These are phyloP conservation scores for Gymnopus androsaceus DNA, from an alignment of 1,284 basidiomycete species.

Conservation along the genomic window DNA sequence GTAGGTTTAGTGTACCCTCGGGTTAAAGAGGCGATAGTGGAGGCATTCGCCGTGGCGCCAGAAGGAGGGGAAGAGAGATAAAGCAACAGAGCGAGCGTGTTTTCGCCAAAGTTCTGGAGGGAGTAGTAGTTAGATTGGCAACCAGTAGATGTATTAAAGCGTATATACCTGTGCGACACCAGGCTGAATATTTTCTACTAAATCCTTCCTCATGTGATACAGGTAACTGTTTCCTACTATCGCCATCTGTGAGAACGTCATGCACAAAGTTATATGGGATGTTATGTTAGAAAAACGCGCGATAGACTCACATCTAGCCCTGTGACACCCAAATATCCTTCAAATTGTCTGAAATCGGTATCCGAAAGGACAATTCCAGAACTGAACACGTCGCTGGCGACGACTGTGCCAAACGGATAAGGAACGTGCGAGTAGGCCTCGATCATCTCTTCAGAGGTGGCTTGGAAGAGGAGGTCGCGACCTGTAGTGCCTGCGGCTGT, in stretches of 20 bases:
- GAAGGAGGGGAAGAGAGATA: constrained; percentile 64
- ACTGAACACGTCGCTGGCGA: constrained; percentile 93
- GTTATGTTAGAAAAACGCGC: constrained; percentile 9
- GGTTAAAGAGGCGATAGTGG: constrained; percentile 60
- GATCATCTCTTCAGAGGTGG: constrained; percentile 93
- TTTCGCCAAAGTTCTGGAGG: constrained; percentile 92
- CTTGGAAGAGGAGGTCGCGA: constrained; percentile 93
- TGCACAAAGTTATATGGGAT: too few species aligned
- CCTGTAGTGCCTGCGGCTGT: constrained; percentile 85
- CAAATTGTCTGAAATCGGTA: constrained; percentile 94
- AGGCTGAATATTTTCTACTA: constrained; percentile 77
- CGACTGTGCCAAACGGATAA: constrained; percentile 86
- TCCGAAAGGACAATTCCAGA: constrained; percentile 92
- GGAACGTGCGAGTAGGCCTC: constrained; percentile 87
- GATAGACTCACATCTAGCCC: constrained; percentile 72
- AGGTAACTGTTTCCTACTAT: constrained; percentile 92
- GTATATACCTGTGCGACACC: constrained; percentile 70
- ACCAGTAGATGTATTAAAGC: neutral
- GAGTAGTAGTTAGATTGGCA: constrained; percentile 74
- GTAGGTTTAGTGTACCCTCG: constrained; percentile 57
- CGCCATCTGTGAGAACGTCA: constrained; percentile 90
- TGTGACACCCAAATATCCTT: constrained; percentile 85
- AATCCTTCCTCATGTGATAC: constrained; percentile 84
- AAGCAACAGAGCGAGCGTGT: constrained; percentile 80
- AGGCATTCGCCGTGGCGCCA: constrained; percentile 28